phyloP scores from a whole-genome alignment of 164 flowering plant genomes.

The Kalanchoe fedtschenkoi region DNA sequence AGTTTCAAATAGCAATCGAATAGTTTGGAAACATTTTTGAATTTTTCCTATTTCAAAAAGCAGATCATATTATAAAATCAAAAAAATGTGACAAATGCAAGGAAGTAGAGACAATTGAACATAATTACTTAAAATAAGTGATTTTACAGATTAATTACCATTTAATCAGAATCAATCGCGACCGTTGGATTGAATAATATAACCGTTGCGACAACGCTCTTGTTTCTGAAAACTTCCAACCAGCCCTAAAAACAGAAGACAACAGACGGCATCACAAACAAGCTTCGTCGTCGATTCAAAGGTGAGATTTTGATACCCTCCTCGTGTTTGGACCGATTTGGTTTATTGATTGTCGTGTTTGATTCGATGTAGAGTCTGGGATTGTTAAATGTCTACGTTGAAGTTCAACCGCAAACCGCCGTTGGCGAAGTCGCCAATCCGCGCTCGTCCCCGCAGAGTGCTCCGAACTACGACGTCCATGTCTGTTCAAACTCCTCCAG shows the following conservation, averaged over 20 bases:
- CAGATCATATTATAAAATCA: too few relatives aligned
- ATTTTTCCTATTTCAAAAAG: too few relatives aligned
- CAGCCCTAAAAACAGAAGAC: neutral
- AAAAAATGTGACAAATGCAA: too few relatives aligned
- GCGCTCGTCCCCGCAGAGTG: conserved; percentile 38
- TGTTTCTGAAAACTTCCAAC: neutral
- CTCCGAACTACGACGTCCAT: conserved; percentile 29
- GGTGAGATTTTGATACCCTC: neutral
- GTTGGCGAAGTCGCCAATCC: conserved; percentile 45
- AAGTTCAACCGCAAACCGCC: conserved; percentile 53
- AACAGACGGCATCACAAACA: neutral
- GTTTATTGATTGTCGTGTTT: neutral
- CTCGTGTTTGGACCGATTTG: neutral
- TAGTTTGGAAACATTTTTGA: too few relatives aligned
- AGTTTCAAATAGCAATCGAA: too few relatives aligned
- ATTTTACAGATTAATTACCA: conserved; percentile 2
- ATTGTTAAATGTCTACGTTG: conserved; percentile 26
- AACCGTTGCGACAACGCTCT: conserved; percentile 1
- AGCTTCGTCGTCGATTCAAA: neutral
- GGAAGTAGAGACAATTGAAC: too few relatives aligned
- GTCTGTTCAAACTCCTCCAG: conserved; percentile 35
- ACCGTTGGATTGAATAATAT: neutral
- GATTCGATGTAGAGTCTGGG: neutral
- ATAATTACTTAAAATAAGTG: neutral
- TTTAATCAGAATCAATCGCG: neutral